Conservation (phyloP, 306 rosid species). For the Acacia crassicarpa region DNA sequence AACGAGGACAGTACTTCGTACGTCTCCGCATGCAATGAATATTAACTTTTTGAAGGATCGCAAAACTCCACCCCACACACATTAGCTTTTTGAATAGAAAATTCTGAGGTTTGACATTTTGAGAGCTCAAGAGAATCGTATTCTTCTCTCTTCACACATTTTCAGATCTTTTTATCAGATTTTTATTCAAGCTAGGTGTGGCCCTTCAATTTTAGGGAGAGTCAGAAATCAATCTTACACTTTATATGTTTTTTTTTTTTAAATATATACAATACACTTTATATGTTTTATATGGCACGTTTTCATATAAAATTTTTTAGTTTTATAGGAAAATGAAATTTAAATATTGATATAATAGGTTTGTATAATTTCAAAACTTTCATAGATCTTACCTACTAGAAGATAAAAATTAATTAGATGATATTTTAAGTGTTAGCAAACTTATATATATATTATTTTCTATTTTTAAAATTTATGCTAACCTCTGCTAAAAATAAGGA, state of each 20-base stretch:
- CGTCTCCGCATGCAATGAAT: constrained; percentile 53
- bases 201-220: neutral
- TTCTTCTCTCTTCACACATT: neutral
- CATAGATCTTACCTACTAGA: neutral
- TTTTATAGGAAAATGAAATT: neutral
- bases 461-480: neutral
- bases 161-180: neutral
- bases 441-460: neutral
- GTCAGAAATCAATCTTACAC: neutral
- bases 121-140: constrained; percentile 34
- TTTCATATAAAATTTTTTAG: neutral
- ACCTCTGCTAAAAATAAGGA: neutral
- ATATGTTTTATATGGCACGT: neutral
- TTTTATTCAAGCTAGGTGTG: neutral
- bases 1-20: constrained; percentile 47
- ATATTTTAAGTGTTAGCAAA: neutral
- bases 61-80: too few relatives aligned
- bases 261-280: too few relatives aligned
- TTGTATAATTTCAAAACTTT: neutral
- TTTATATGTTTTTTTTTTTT: too few relatives aligned
- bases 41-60: constrained; percentile 15
- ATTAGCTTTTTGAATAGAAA: constrained; percentile 32
- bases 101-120: constrained; percentile 31
- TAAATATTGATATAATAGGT: neutral
- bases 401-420: neutral